A percentile compares a stretch with the other conserved stretches of the same genome.
These are phyloP conservation scores for Aspergillus fijiensis DNA, from an alignment of 2,329 filamentous ascomycete genomes.

Conservation along the genomic window DNA sequence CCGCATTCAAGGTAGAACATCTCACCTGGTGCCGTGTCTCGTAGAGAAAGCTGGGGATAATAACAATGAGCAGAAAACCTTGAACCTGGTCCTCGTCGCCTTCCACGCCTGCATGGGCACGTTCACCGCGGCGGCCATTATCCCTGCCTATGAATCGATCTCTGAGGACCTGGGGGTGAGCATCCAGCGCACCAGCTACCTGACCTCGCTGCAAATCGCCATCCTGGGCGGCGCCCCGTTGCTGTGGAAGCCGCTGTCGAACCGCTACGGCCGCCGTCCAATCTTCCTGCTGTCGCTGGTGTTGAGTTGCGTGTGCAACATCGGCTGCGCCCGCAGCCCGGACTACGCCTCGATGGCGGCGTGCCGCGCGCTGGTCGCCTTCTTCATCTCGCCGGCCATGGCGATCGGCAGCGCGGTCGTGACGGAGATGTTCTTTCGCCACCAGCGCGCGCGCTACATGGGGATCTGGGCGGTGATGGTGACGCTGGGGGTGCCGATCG, in stretches of 20 bases:
- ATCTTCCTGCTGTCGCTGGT: slow-evolving; percentile 54
- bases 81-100: slow-evolving; percentile 52
- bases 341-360: slow-evolving; percentile 51
- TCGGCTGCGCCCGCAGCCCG: slow-evolving; percentile 52
- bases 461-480: slow-evolving; percentile 56
- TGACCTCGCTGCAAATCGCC: slow-evolving; percentile 55
- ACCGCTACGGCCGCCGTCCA: slow-evolving; percentile 54
- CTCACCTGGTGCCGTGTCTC: not conserved
- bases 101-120: slow-evolving; percentile 58
- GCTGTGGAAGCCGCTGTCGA: slow-evolving; percentile 55
- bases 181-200: slow-evolving; percentile 52
- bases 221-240: slow-evolving; percentile 54
- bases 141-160: slow-evolving; percentile 53
- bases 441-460: slow-evolving; percentile 53
- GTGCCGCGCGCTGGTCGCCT: slow-evolving; percentile 51
- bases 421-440: slow-evolving; percentile 55
- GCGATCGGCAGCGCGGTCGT: slow-evolving; percentile 57
- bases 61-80: slow-evolving; percentile 19
- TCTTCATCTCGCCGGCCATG: slow-evolving; percentile 55
- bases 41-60: not conserved
- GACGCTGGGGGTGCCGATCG: slow-evolving; percentile 48
- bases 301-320: slow-evolving; percentile 49
- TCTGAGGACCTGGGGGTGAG: slow-evolving; percentile 50
- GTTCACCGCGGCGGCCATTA: slow-evolving; percentile 55
- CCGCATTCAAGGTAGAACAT: slow-evolving; percentile 2